Conservation (phyloP, 2,329 filamentous ascomycete species). For the Chrysosporium keratinophilum region DNA sequence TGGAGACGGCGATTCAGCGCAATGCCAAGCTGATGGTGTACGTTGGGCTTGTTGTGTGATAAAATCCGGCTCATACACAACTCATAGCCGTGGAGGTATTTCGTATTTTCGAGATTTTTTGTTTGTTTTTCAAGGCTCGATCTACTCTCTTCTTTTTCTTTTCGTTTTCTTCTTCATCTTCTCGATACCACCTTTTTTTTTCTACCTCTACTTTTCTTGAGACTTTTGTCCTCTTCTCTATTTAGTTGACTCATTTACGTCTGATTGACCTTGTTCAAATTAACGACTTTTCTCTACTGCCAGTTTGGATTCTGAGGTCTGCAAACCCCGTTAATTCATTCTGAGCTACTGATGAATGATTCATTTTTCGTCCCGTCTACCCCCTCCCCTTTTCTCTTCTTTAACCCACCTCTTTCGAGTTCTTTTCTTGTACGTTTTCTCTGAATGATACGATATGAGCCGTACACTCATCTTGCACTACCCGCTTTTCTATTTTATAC, state of each 20-base stretch:
- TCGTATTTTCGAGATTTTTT: not conserved
- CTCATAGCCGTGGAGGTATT: too few species aligned
- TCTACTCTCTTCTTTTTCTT: not conserved
- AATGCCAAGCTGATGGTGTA: conserved; percentile 81
- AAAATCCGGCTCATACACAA: not conserved
- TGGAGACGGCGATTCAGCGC: conserved; percentile 67
- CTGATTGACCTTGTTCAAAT: too few species aligned
- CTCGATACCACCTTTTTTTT: conserved; percentile 2
- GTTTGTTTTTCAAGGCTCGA: too few species aligned
- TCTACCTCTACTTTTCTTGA: too few species aligned
- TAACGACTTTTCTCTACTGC: too few species aligned
- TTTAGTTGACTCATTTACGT: too few species aligned
- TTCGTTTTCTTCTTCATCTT: not conserved
- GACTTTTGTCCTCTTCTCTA: too few species aligned
- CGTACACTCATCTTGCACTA: not conserved
- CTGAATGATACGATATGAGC: not conserved
- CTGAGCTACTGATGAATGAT: too few species aligned
- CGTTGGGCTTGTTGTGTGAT: conserved; percentile 33
- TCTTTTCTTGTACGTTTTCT: not conserved
- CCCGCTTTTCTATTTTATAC: not conserved
- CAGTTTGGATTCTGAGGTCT: too few species aligned
- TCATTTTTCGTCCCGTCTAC: not conserved
- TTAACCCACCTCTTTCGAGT: not conserved
- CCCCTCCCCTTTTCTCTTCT: not conserved
- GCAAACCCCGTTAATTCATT: too few species aligned